These are phyloP conservation scores for Pseudoneurospora amorphoporcata DNA, from an alignment of 495 filamentous ascomycete species.

Conservation along the genomic window DNA sequence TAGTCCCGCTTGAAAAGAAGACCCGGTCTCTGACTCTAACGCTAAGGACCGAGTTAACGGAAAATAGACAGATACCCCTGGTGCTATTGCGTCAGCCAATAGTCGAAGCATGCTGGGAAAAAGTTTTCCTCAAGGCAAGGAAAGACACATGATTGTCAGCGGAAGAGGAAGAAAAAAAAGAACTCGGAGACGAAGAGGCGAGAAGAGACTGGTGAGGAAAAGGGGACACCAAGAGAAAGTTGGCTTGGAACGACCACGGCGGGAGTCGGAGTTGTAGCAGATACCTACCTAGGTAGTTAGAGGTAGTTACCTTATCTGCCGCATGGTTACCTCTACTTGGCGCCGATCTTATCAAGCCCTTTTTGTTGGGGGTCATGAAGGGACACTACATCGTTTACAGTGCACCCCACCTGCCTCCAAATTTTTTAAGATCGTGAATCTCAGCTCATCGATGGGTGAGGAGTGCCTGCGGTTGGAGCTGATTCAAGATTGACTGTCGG, in stretches of 20 bases:
- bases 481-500: neutral
- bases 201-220: neutral
- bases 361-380: neutral
- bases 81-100: neutral
- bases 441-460: neutral
- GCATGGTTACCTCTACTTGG: neutral
- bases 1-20: neutral
- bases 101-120: neutral
- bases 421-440: neutral
- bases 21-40: neutral
- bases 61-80: neutral
- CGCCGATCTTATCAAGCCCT: neutral
- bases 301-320: too few relatives aligned
- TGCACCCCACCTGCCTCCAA: neutral
- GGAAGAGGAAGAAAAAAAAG: neutral
- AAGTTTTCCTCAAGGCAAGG: neutral
- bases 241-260: neutral
- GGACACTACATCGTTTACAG: neutral
- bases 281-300: neutral
- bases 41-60: neutral
- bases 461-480: neutral
- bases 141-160: neutral
- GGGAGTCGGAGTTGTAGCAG: neutral
- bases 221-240: neutral
- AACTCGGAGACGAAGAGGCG: neutral